Evolutionary conservation across 805 yeast species (phyloP), one percentile per base, ranked within the genome.

Genomic region (Phaffomyces thermotolerans): DNA sequence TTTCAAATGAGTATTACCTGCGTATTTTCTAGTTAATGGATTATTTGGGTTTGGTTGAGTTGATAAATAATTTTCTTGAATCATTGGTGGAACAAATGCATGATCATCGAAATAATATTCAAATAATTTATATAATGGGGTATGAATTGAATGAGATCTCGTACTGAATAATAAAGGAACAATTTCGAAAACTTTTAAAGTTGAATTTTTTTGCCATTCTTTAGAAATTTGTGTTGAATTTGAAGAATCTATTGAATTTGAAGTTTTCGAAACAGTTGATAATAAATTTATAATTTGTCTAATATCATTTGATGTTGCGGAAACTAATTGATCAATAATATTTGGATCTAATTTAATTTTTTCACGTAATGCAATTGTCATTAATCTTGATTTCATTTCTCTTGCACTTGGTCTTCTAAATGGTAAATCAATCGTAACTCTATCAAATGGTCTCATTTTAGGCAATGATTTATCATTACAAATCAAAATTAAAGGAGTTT

Each of bases 371-470:
- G 97, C 95, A 58, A 93, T 91, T 0, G 97, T 80, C 87, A 90
- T 78, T 49, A 93, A 67, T 52, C 99, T 72, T 3, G 95, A 78
- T 53, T 82, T 79, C 62, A 93, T 79, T 56, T 86, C 89, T 34
- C 70, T 71, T 17, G 91, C 90, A 20, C 81, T 80, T 6, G 99
- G 99, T 57, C 98, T 75, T 64, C 95, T 74, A 68, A 93, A 93
- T 29, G 84, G 84, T 47, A 93, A 57, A 52, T 89, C 95, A 48
- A 74, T 72, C 5, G 93, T 79, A 15, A 79, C 84, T 49, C 84
- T 72, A 61, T 93, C 99, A 60, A 93, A 91, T 0, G 96, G 93
- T 57, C 96, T 75, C 98, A 93, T 91, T 58, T 93, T 93, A 1
- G 96, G 98, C 46, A 87, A 70, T 15, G 87, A 76, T 52, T 85